Conservation (phyloP, 176 grass and related monocot genomes). For the Stipa capillata region DNA sequence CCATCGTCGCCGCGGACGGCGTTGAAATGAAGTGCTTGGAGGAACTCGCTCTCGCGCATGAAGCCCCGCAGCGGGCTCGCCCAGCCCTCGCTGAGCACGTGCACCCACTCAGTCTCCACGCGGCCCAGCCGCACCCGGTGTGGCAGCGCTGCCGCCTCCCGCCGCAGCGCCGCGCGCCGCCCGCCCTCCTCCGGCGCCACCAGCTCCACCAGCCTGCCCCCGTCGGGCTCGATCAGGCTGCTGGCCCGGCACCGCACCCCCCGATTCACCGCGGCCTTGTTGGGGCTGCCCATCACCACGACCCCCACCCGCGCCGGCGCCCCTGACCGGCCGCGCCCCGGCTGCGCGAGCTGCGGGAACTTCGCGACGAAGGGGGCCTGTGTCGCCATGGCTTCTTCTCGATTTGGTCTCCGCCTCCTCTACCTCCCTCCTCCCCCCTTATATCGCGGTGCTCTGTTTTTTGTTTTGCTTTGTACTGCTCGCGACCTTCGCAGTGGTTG, state of each 20-base stretch:
- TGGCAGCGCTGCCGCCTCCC: constrained; percentile 53
- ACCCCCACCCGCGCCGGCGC: not conserved
- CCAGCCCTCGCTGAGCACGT: constrained; percentile 98
- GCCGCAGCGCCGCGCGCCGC: constrained; percentile 33
- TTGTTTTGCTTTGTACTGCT: not conserved
- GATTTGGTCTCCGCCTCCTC: not conserved
- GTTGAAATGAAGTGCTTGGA: constrained; percentile 99
- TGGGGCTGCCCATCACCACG: not conserved
- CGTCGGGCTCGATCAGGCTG: constrained; percentile 90
- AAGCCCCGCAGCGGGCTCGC: constrained; percentile 89
- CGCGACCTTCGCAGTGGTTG: constrained; percentile 17
- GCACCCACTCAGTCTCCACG: constrained; percentile 80
- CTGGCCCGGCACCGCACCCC: constrained; percentile 21
- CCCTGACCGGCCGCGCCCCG: not conserved
- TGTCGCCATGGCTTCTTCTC: constrained; percentile 35
- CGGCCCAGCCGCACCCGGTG: constrained; percentile 47
- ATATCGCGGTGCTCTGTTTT: constrained; percentile 5
- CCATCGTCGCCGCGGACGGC: constrained; percentile 72
- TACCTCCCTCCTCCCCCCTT: not conserved
- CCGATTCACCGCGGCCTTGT: not conserved
- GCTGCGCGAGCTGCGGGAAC: constrained; percentile 26
- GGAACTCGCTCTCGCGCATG: constrained; percentile 98
- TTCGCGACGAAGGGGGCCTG: constrained; percentile 28
- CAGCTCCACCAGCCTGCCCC: constrained; percentile 74
- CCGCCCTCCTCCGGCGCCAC: constrained; percentile 50